Conservation (phyloP, 2,329 filamentous ascomycete species). For the Aspergillus felis region DNA sequence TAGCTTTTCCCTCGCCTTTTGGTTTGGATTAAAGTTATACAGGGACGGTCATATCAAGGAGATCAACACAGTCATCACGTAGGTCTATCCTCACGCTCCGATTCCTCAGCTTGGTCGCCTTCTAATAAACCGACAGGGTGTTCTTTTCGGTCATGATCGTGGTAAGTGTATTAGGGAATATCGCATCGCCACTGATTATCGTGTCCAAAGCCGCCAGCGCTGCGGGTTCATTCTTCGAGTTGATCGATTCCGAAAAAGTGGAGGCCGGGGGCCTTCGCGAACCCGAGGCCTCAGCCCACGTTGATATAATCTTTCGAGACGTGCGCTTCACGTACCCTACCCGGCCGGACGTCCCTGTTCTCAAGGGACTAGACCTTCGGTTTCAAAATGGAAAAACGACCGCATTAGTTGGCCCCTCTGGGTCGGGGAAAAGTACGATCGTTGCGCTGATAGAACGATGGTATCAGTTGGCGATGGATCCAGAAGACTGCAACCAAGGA, state of each 20-base stretch:
- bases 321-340: slow-evolving; percentile 70
- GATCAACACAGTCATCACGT: slow-evolving; percentile 37
- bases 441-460: slow-evolving; percentile 42
- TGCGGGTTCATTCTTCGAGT: slow-evolving; percentile 28
- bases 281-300: slow-evolving; percentile 48
- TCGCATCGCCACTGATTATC: slow-evolving; percentile 32
- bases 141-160: slow-evolving; percentile 21
- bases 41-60: slow-evolving; percentile 30
- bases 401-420: slow-evolving; percentile 44
- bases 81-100: not conserved
- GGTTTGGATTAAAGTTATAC: slow-evolving; percentile 35
- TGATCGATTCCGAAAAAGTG: slow-evolving; percentile 26
- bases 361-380: slow-evolving; percentile 31
- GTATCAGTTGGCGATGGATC: slow-evolving; percentile 30
- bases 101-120: not conserved
- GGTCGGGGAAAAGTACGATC: slow-evolving; percentile 46
- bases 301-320: slow-evolving; percentile 58
- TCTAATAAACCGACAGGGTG: slow-evolving; percentile 3
- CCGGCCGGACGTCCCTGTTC: slow-evolving; percentile 33
- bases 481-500: slow-evolving; percentile 28
- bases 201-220: slow-evolving; percentile 34
- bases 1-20: slow-evolving; percentile 35
- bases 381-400: slow-evolving; percentile 38
- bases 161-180: slow-evolving; percentile 23
- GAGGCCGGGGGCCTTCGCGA: slow-evolving; percentile 40